Conservation (phyloP, 1,139 yeast species). For the Zygosaccharomyces sapae region DNA sequence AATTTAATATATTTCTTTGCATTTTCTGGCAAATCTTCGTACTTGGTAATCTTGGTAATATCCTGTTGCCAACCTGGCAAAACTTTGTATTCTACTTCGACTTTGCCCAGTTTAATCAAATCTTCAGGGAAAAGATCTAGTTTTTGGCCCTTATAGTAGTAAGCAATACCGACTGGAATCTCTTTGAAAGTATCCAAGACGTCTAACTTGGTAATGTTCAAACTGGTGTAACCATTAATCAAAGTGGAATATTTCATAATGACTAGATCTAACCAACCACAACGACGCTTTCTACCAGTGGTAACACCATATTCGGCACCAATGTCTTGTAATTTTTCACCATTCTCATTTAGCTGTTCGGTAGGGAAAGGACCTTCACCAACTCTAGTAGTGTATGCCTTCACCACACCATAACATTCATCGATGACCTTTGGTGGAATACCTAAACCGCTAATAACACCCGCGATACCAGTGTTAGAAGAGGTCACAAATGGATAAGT, state of each 20-base stretch:
- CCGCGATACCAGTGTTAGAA: slow-evolving; percentile 94
- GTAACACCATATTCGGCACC: slow-evolving; percentile 98
- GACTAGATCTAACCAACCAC: slow-evolving; percentile 98
- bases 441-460: slow-evolving; percentile 96
- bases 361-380: slow-evolving; percentile 99
- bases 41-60: slow-evolving; percentile 66
- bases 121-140: slow-evolving; percentile 90
- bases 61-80: slow-evolving; percentile 93
- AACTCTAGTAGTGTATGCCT: slow-evolving; percentile 97
- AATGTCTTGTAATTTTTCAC: slow-evolving; percentile 80
- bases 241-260: slow-evolving; percentile 85
- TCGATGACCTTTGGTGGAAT: slow-evolving; percentile 79
- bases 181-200: slow-evolving; percentile 87
- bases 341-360: slow-evolving; percentile 84
- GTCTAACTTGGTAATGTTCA: slow-evolving; percentile 92
- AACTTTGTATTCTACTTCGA: slow-evolving; percentile 84
- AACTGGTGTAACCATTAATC: slow-evolving; percentile 90
- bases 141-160: slow-evolving; percentile 70
- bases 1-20: slow-evolving; percentile 78
- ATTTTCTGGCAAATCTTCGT: slow-evolving; percentile 77
- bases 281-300: slow-evolving; percentile 98
- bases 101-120: slow-evolving; percentile 70
- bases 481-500: slow-evolving; percentile 98
- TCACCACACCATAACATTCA: slow-evolving; percentile 90
- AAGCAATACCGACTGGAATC: slow-evolving; percentile 80